Percentiles rank a stretch among this genome's conserved stretches.
Evolutionary conservation across 176 grass and related monocot species (phyloP).

Genomic region (Themeda triandra): DNA sequence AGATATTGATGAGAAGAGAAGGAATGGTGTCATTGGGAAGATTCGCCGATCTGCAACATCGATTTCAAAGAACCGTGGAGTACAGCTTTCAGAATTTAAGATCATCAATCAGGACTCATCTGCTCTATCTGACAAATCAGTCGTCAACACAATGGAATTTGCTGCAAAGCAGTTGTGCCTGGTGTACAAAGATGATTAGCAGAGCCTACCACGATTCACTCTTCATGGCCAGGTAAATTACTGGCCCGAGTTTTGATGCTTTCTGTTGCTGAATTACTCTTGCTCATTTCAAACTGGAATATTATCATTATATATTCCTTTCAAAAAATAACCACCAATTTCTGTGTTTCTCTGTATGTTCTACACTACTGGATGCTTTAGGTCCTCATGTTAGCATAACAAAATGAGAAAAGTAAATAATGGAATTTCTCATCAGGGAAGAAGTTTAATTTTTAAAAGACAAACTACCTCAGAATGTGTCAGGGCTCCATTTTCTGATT

Average conservation of each 20-base stretch:
- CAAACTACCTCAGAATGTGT: not conserved
- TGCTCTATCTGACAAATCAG: constrained; percentile 67
- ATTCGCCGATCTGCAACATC: constrained; percentile 52
- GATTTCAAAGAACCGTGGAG: constrained; percentile 58
- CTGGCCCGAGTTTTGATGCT: not conserved
- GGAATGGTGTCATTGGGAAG: constrained; percentile 82
- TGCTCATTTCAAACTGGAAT: not conserved
- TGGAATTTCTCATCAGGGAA: not conserved
- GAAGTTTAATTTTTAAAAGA: not conserved
- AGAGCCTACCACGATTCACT: constrained; percentile 98
- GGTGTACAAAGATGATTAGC: constrained; percentile 82
- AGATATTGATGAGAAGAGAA: constrained; percentile 86
- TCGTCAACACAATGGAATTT: constrained; percentile 66
- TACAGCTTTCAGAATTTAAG: constrained; percentile 71
- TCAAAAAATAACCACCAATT: not conserved
- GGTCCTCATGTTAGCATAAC: not conserved
- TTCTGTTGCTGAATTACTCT: not conserved
- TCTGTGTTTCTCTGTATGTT: not conserved
- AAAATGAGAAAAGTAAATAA: not conserved
- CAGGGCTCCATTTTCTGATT: constrained; percentile 52
- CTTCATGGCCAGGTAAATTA: constrained; percentile 89
- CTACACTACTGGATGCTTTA: not conserved
- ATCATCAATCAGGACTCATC: constrained; percentile 93
- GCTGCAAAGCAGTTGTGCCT: constrained; percentile 58
- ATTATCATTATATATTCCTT: not conserved